phyloP scores from a whole-genome alignment of 805 yeast species.

The Ogataea paradorogensis region DNA sequence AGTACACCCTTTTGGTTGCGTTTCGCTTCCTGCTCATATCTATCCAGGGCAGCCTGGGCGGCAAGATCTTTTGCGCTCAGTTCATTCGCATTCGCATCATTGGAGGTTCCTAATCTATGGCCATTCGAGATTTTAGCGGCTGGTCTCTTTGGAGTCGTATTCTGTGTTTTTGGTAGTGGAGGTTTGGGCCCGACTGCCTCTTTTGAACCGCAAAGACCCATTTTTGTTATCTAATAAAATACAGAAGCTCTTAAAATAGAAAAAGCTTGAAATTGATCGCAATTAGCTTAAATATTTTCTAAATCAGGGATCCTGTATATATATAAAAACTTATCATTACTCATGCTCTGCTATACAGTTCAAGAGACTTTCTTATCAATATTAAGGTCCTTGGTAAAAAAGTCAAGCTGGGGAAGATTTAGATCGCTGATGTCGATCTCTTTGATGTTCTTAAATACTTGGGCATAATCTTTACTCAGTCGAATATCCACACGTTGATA shows the following conservation, averaged over 20 bases:
- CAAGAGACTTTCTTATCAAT: background rate
- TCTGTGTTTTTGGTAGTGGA: conserved; percentile 8
- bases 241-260: background rate
- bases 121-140: background rate
- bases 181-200: conserved; percentile 12
- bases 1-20: conserved; percentile 25
- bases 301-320: background rate
- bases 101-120: conserved; percentile 3
- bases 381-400: conserved; percentile 7
- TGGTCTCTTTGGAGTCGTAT: background rate
- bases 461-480: conserved; percentile 37
- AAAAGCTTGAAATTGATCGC: background rate
- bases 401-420: conserved; percentile 37
- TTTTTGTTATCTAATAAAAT: conserved; percentile 1
- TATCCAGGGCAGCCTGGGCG: conserved; percentile 29
- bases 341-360: background rate
- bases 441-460: conserved; percentile 33
- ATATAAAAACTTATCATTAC: background rate
- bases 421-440: conserved; percentile 35
- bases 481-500: conserved; percentile 42
- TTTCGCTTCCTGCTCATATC: conserved; percentile 16
- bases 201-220: conserved; percentile 30
- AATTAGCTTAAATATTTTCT: background rate
- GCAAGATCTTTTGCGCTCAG: conserved; percentile 27
- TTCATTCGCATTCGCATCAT: background rate